phyloP scores from a whole-genome alignment of 805 yeast species.

The Zygosaccharomyces pseudorouxii region DNA sequence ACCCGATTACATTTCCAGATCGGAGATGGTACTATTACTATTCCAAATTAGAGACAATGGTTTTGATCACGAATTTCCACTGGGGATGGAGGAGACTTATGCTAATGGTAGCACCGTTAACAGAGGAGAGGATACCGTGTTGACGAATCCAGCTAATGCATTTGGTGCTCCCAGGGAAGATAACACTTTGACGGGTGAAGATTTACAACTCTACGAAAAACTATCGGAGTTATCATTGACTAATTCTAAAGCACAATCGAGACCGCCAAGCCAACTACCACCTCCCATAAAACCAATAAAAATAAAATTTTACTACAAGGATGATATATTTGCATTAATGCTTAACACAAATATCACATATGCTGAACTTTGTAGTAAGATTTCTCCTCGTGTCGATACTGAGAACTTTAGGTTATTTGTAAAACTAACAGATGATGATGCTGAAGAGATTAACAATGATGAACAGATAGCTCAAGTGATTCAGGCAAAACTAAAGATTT shows the following conservation, averaged over 20 bases:
- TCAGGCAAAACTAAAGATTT: conserved; percentile 36
- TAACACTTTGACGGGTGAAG: conserved; percentile 33
- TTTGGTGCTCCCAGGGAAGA: conserved; percentile 25
- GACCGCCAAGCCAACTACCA: conserved; percentile 31
- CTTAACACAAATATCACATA: conserved; percentile 46
- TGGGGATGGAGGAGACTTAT: conserved; percentile 2
- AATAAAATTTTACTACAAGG: conserved; percentile 71
- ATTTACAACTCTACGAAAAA: conserved; percentile 27
- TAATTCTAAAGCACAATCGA: conserved; percentile 23
- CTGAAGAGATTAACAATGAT: conserved; percentile 34
- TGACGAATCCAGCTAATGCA: conserved; percentile 5
- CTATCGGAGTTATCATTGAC: conserved; percentile 27
- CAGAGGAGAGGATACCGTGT: conserved; percentile 15
- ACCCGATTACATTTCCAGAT: conserved; percentile 71
- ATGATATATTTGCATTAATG: conserved; percentile 72
- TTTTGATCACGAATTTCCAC: conserved; percentile 30
- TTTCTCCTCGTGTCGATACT: conserved; percentile 46
- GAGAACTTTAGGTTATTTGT: conserved; percentile 35
- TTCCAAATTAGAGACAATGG: conserved; percentile 50
- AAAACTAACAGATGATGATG: conserved; percentile 33
- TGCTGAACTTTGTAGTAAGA: conserved; percentile 47
- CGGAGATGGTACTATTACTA: conserved; percentile 61
- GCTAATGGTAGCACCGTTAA: conserved; percentile 3
- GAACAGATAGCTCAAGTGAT: conserved; percentile 35
- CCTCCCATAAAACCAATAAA: conserved; percentile 39